These are phyloP conservation scores for Cicer chorassanicum DNA, from an alignment of 306 rosid species.

Conservation along the genomic window DNA sequence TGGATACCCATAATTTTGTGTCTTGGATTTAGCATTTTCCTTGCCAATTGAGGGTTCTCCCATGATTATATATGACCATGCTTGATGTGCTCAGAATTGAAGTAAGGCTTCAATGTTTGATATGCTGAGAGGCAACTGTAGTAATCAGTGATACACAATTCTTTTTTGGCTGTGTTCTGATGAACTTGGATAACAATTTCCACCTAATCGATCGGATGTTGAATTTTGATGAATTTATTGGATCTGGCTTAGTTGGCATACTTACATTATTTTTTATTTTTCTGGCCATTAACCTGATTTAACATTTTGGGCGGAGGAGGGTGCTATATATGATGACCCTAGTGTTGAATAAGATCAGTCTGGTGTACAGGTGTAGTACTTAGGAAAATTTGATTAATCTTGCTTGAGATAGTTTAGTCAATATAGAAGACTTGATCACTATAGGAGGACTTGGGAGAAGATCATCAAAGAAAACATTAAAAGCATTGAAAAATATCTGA, in stretches of 20 bases:
- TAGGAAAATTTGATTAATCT: constrained; percentile 12
- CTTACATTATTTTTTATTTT: neutral
- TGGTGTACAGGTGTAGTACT: constrained; percentile 11
- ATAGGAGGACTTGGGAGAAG: constrained; percentile 10
- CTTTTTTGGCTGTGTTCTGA: constrained; percentile 20
- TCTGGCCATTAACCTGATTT: neutral
- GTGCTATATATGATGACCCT: neutral
- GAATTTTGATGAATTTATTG: constrained; percentile 32
- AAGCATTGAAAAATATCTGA: neutral
- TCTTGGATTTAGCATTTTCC: constrained; percentile 26
- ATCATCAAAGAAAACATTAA: neutral
- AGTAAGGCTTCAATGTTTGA: constrained; percentile 5
- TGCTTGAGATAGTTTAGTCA: neutral
- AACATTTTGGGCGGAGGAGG: neutral
- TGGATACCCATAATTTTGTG: constrained; percentile 45
- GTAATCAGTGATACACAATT: constrained; percentile 28
- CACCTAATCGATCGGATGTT: neutral
- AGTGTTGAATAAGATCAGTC: constrained; percentile 6
- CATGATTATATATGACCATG: constrained; percentile 34
- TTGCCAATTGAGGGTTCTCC: constrained; percentile 40
- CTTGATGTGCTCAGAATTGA: constrained; percentile 38
- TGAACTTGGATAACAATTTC: constrained; percentile 8
- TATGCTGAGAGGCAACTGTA: constrained; percentile 1
- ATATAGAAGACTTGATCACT: neutral
- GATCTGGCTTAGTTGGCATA: constrained; percentile 10